Base-by-base conservation (phyloP, 768 basidiomycete genomes). In the Leucocoprinus birnbaumii region DNA sequence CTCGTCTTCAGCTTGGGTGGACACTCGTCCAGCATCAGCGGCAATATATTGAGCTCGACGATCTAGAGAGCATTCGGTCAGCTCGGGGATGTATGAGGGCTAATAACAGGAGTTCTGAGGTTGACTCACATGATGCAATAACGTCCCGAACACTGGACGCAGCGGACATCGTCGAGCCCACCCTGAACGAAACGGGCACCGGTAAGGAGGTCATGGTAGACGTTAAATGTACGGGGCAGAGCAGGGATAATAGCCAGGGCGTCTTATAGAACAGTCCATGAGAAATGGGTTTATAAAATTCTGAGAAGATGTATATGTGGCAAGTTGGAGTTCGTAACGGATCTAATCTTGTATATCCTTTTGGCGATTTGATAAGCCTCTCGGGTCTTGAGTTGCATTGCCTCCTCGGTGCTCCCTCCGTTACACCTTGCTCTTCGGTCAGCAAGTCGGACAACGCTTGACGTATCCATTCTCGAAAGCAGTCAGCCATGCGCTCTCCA, bases 31-130 rank as follows among this genome's bases (percentile, higher is more conserved):
- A 7, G 84, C 82, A 48, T 80, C 81, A 19, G 82, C 83, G 38
- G 82, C 73, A 10, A 88, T 77, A 62, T 80, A 86, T 63, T 89
- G 87, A 7, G 86, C 73, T 26, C 88, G 80, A 51, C 82, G 83
- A 65, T 89, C 88, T 90, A 59, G 14, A 22, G 46, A 10, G 8
- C n/a, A n/a, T n/a, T 50, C 9, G 48, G 8, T 50, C 11, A 25
- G 31, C 22, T 37, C 16, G 35, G 10, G 3, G 8, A 25, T 22
- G 19, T 4, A 13, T 25, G 26, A 5, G 3, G 18, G 26, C n/a
- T 16, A 38, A 13, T 4, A 18, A 48, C 19, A 48, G 45, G 7
- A 45, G 24, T 11, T 5, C 31, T 44, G n/a, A 25, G 35, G 22
- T 51, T 35, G 31, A 42, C 57, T 16, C 31, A 61, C 60, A 61